Base-by-base conservation (phyloP, 805 yeast species). In the Pichia occidentalis region DNA sequence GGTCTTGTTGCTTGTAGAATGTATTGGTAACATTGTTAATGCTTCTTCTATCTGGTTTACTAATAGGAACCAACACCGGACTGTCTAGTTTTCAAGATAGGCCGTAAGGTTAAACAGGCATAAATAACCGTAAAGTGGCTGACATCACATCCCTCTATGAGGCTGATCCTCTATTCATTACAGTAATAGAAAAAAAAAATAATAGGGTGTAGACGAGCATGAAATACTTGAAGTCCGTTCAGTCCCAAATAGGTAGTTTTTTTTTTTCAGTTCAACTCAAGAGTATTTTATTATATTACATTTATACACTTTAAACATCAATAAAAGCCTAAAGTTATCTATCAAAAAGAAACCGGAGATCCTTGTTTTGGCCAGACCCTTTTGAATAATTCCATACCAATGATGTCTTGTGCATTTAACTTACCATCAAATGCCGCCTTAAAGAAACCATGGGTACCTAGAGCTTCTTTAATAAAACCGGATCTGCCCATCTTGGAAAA, bases 391-490 rank as follows among this genome's bases (percentile, higher is more conserved):
- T 95, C 78, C 97, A 92, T 86, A 17, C 86, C 97, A 34, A 92
- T 77, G 11, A 85, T 79, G 61, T 92, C 99, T 63, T 88, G 97
- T 0, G 96, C 82, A 36, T 83, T 77, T 52, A 94, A 67, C 53
- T 81, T 85, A 42, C 88, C 90, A 57, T 92, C 97, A 53, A 92
- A 92, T 7, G 84, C 82, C 18, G 97, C 95, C 65, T 92, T 92
- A 75, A 82, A 88, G 67, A 90, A 86, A 46, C 99, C 99, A 59
- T 92, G 98, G 2, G 98, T 92, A 64, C 99, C 99, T 67, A 92
- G 70, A 56, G 88, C 76, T 59, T 90, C 97, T 62, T 85, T 90
- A 58, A 94, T 90, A 60, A 83, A 83, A 39, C 99, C 99, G 16
- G 87, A 71, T 60, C 97, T 78, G 35, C 98, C 99, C 52, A 80